Conservation (phyloP, 345 rosid genomes). For the Syzygium aromaticum region DNA sequence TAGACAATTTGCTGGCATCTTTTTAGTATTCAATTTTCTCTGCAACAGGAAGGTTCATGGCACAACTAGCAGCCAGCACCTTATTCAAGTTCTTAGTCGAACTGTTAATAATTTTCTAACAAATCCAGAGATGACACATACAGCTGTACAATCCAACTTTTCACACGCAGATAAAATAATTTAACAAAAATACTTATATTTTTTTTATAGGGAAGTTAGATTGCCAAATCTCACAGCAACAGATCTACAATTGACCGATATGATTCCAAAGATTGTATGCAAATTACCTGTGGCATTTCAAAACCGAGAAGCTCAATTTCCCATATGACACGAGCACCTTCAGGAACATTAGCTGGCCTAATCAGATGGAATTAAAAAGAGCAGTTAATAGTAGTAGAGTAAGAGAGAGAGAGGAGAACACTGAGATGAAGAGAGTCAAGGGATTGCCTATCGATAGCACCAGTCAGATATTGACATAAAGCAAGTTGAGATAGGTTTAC, state of each 20-base stretch:
- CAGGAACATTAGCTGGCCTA: constrained; percentile 82
- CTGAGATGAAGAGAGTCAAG: background rate
- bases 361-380: constrained; percentile 7
- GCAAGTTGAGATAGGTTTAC: background rate
- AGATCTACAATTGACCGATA: background rate
- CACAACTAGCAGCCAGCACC: background rate
- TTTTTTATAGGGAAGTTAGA: background rate
- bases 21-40: background rate
- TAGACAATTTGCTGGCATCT: background rate
- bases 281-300: constrained; percentile 82
- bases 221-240: background rate
- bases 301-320: constrained; percentile 95
- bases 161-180: background rate
- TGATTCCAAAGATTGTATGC: background rate
- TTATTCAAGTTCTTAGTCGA: background rate
- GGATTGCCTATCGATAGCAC: background rate
- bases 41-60: background rate
- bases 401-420: background rate
- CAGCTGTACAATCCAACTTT: background rate
- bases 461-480: background rate
- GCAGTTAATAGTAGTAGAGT: background rate
- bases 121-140: background rate
- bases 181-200: background rate
- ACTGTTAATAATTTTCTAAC: background rate
- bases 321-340: constrained; percentile 89